Evolutionary conservation across 2,329 filamentous ascomycete genomes (phyloP).

Genomic region (Fusarium fujikuroi): DNA sequence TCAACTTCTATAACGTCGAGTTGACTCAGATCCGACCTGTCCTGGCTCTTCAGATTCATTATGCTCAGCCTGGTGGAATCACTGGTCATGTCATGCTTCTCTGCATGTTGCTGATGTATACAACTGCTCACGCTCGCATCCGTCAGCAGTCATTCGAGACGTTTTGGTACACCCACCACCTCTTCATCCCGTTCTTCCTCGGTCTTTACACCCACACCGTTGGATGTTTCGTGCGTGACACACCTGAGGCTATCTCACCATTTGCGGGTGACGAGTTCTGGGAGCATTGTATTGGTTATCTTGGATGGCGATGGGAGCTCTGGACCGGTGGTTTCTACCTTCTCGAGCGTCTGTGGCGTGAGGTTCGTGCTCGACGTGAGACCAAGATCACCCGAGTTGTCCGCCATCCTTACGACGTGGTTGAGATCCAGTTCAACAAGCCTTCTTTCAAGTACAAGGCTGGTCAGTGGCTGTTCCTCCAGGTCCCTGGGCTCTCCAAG

Average conservation of each 20-base stretch:
- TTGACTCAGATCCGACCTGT: conserved; percentile 81
- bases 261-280: conserved; percentile 87
- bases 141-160: conserved; percentile 97
- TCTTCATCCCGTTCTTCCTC: conserved; percentile 96
- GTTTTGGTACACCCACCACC: conserved; percentile 99
- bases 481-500: conserved; percentile 86
- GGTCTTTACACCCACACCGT: conserved; percentile 95
- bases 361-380: conserved; percentile 82
- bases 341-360: conserved; percentile 87
- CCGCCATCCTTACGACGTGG: conserved; percentile 94
- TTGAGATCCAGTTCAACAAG: conserved; percentile 97
- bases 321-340: conserved; percentile 88
- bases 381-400: conserved; percentile 95
- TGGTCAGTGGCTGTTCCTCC: conserved; percentile 97
- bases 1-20: conserved; percentile 99
- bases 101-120: conserved; percentile 99
- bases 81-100: conserved; percentile 98
- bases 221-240: conserved; percentile 95
- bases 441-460: conserved; percentile 98
- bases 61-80: conserved; percentile 86
- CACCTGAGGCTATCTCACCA: conserved; percentile 76
- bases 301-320: conserved; percentile 98
- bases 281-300: conserved; percentile 92
- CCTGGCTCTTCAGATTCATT: conserved; percentile 90
- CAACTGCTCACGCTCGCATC: conserved; percentile 91